Percentiles rank a stretch among this genome's conserved stretches.
Conservation (phyloP, 176 grass and related monocot species). For the Carex littledalei region DNA sequence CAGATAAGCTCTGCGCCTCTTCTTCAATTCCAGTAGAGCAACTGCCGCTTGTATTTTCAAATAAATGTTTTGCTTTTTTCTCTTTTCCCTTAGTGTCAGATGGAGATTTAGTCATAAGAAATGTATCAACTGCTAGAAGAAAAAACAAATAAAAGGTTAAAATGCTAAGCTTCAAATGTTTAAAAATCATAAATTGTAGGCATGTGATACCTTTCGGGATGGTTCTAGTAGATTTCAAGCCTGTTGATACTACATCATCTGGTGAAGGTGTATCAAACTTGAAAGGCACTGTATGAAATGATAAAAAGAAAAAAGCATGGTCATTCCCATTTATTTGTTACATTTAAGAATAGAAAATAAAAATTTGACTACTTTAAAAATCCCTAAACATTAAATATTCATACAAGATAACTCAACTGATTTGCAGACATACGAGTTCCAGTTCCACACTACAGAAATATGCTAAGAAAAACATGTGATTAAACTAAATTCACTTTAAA, state of each 20-base stretch:
- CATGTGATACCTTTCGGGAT: constrained; percentile 47
- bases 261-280: constrained; percentile 85
- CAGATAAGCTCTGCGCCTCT: constrained; percentile 27
- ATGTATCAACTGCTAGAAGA: constrained; percentile 35
- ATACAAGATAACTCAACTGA: neutral
- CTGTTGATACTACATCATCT: constrained; percentile 65
- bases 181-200: neutral
- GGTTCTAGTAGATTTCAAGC: constrained; percentile 48
- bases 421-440: neutral
- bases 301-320: neutral
- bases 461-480: neutral
- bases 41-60: constrained; percentile 20
- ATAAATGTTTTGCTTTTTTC: constrained; percentile 15
- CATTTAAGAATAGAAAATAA: neutral
- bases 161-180: constrained; percentile 4
- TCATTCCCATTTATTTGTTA: neutral
- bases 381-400: neutral
- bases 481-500: neutral
- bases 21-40: constrained; percentile 22
- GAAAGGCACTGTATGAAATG: constrained; percentile 60
- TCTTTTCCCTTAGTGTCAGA: constrained; percentile 23
- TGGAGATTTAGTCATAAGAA: constrained; percentile 25
- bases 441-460: neutral
- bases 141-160: constrained; percentile 11
- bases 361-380: neutral